Percentiles rank a stretch among this genome's conserved stretches.
phyloP scores from a whole-genome alignment of 2,329 filamentous ascomycete species.

The Aspergillus ochraceus region DNA sequence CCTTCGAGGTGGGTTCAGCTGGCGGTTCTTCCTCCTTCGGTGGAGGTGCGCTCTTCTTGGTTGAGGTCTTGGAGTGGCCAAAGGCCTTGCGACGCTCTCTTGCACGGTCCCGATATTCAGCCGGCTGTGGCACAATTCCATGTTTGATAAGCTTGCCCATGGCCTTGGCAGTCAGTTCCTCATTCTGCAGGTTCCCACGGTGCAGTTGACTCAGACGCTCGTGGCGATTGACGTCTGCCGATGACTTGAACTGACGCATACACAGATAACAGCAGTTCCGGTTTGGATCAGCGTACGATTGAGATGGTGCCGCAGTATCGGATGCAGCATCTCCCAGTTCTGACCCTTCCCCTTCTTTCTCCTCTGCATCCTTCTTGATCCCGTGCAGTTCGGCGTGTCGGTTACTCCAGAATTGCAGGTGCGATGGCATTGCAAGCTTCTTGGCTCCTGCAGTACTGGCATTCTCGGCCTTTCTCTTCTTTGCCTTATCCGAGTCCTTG shows the following conservation, averaged over 20 bases:
- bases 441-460: slow-evolving; percentile 35
- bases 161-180: slow-evolving; percentile 45
- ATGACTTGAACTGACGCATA: slow-evolving; percentile 57
- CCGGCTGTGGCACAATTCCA: slow-evolving; percentile 33
- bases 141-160: slow-evolving; percentile 46
- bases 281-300: slow-evolving; percentile 62
- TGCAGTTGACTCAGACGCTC: slow-evolving; percentile 61
- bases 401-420: slow-evolving; percentile 71
- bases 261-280: slow-evolving; percentile 64
- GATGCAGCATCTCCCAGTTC: slow-evolving; percentile 28
- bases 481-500: slow-evolving; percentile 46
- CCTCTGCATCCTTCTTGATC: slow-evolving; percentile 36
- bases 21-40: slow-evolving; percentile 32
- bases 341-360: slow-evolving; percentile 20
- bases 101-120: slow-evolving; percentile 50
- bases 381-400: slow-evolving; percentile 68
- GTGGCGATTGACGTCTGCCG: slow-evolving; percentile 59
- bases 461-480: slow-evolving; percentile 49
- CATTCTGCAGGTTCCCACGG: slow-evolving; percentile 54
- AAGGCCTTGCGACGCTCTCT: slow-evolving; percentile 48
- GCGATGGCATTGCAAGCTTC: slow-evolving; percentile 58
- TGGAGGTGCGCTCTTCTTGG: slow-evolving; percentile 23
- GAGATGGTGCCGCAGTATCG: slow-evolving; percentile 36
- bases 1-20: slow-evolving; percentile 43
- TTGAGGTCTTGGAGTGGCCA: slow-evolving; percentile 30